These are phyloP conservation scores for Naumovozyma dairenensis DNA, from an alignment of 805 yeast species.

Conservation along the genomic window DNA sequence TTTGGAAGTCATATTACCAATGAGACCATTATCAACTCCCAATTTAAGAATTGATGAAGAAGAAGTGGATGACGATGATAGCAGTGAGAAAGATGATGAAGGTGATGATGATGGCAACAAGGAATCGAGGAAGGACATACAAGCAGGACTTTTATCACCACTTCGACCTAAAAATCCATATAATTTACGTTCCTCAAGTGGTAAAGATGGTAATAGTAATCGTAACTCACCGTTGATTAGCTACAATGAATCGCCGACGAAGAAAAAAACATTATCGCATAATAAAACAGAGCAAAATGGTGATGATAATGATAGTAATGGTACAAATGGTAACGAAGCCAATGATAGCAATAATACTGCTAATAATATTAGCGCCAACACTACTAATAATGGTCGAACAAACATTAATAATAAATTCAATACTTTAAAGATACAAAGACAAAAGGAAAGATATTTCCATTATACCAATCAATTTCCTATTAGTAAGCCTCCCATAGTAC, in stretches of 20 bases:
- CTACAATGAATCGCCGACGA: too few species aligned
- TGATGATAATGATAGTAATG: not conserved
- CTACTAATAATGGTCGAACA: not conserved
- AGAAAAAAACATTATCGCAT: not conserved
- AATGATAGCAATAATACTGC: constrained; percentile 1
- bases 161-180: constrained; percentile 9
- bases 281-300: not conserved
- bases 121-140: not conserved
- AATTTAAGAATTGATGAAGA: constrained; percentile 17
- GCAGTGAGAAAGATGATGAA: constrained; percentile 1
- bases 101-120: constrained; percentile 1
- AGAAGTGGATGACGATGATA: constrained; percentile 6
- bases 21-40: not conserved
- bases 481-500: constrained; percentile 8
- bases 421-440: constrained; percentile 25
- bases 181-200: not conserved
- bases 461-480: constrained; percentile 24
- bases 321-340: not conserved
- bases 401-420: constrained; percentile 11
- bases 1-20: constrained; percentile 23
- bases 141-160: constrained; percentile 14
- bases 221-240: too few species aligned
- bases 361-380: not conserved
- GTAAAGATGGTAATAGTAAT: too few species aligned
- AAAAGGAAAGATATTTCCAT: constrained; percentile 26